These are phyloP conservation scores for Trametes meyenii DNA, from an alignment of 768 basidiomycete genomes.

Conservation along the genomic window DNA sequence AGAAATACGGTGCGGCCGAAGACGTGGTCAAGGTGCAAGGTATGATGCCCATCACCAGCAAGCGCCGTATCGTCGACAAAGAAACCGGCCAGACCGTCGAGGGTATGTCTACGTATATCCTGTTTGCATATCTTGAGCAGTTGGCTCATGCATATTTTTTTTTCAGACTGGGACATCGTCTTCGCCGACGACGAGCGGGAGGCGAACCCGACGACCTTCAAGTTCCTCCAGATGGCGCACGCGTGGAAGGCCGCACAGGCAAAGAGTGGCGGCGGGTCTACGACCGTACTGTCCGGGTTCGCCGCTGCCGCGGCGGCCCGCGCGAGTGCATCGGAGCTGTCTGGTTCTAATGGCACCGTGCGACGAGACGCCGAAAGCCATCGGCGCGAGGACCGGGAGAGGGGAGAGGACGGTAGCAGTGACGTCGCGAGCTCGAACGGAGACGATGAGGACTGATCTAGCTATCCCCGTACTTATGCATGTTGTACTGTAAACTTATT, in stretches of 20 bases:
- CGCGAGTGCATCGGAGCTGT: conserved; percentile 12
- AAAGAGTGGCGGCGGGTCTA: conserved; percentile 37
- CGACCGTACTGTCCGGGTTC: conserved; percentile 50
- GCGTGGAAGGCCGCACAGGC: conserved; percentile 74
- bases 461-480: no score
- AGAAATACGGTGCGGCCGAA: conserved; percentile 70
- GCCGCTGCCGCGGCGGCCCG: conserved; percentile 33
- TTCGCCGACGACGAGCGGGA: conserved; percentile 97
- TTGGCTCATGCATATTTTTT: neutral
- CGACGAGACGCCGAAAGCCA: neutral
- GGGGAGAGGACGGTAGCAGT: conserved; percentile 11
- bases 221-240: conserved; percentile 94
- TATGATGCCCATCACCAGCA: conserved; percentile 93
- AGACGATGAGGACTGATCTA: neutral
- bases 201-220: conserved; percentile 90
- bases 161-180: conserved; percentile 87
- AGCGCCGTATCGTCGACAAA: conserved; percentile 79
- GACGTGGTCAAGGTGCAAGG: conserved; percentile 82
- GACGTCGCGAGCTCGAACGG: conserved; percentile 8
- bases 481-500: no score
- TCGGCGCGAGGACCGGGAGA: neutral
- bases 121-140: neutral
- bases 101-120: conserved; percentile 50
- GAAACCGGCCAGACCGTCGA: conserved; percentile 79
- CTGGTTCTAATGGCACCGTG: neutral